phyloP scores from a whole-genome alignment of 345 rosid species.

The Orychophragmus violaceus region DNA sequence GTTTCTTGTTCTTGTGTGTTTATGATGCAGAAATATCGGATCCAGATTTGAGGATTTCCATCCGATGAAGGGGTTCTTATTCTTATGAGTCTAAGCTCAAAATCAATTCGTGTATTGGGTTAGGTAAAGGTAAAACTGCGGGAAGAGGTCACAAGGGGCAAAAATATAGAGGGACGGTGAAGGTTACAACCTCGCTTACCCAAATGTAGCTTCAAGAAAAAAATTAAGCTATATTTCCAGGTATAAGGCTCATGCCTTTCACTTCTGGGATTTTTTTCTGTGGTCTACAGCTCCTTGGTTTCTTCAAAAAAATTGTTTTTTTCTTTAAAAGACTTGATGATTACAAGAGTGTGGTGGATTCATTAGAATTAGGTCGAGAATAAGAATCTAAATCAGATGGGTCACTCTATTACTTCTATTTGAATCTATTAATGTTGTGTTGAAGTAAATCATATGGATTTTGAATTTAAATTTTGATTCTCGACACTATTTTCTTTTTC shows the following conservation, averaged over 20 bases:
- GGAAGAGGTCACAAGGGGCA: conserved; percentile 97
- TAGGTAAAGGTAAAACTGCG: conserved; percentile 95
- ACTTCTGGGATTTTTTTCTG: not conserved
- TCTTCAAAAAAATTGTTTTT: too few relatives aligned
- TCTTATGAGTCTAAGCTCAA: too few relatives aligned
- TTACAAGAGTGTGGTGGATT: not conserved
- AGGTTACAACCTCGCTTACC: conserved; percentile 77
- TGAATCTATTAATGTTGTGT: too few relatives aligned
- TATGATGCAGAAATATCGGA: too few relatives aligned
- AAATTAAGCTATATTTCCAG: conserved; percentile 83
- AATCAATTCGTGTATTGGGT: too few relatives aligned
- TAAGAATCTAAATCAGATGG: not conserved
- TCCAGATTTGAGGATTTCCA: too few relatives aligned
- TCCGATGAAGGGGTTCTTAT: too few relatives aligned
- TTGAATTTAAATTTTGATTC: not conserved
- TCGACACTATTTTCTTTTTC: conserved; percentile 6
- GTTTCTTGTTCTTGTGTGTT: too few relatives aligned
- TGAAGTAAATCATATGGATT: too few relatives aligned
- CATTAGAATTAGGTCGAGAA: not conserved
- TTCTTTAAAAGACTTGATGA: too few relatives aligned
- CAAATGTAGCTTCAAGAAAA: conserved; percentile 86
- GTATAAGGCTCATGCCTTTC: conserved; percentile 16
- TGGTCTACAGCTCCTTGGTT: not conserved
- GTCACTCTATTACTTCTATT: not conserved
- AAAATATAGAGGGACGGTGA: conserved; percentile 76